A percentile compares a stretch with the other conserved stretches of the same genome.
Conservation (phyloP, 139 green algal species). For the Picochlorum sp. region DNA sequence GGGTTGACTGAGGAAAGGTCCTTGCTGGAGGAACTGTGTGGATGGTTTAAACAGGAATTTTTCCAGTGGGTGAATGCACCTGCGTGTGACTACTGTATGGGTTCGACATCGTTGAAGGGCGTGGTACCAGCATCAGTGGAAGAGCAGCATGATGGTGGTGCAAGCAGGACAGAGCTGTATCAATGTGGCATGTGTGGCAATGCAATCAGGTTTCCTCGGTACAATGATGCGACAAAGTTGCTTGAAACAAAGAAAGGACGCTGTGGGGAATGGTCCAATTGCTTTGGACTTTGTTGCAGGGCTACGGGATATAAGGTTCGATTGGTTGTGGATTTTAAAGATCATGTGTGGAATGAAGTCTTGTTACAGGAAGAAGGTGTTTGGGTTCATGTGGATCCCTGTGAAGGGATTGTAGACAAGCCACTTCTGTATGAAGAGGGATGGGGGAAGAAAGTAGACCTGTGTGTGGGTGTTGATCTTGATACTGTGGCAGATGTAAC, state of each 20-base stretch:
- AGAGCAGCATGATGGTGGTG: constrained; percentile 28
- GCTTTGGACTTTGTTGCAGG: constrained; percentile 50
- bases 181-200: constrained; percentile 13
- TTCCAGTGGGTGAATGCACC: constrained; percentile 62
- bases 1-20: constrained; percentile 22
- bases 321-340: constrained; percentile 53
- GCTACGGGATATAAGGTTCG: constrained; percentile 40
- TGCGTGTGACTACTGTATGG: constrained; percentile 39
- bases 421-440: constrained; percentile 46
- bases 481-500: constrained; percentile 58
- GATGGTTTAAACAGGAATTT: constrained; percentile 70
- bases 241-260: constrained; percentile 59
- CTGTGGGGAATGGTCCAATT: constrained; percentile 73
- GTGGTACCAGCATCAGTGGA: constrained; percentile 25
- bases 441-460: constrained; percentile 71
- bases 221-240: constrained; percentile 54
- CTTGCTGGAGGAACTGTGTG: constrained; percentile 41
- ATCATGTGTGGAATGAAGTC: constrained; percentile 72
- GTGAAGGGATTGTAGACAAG: constrained; percentile 53
- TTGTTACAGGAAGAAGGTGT: constrained; percentile 26
- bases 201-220: constrained; percentile 41
- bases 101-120: constrained; percentile 4
- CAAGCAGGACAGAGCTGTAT: constrained; percentile 47
- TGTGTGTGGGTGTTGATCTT: constrained; percentile 54
- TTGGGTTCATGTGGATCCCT: constrained; percentile 66